Conservation (phyloP, 306 rosid genomes). For the Corylus heterophylla region DNA sequence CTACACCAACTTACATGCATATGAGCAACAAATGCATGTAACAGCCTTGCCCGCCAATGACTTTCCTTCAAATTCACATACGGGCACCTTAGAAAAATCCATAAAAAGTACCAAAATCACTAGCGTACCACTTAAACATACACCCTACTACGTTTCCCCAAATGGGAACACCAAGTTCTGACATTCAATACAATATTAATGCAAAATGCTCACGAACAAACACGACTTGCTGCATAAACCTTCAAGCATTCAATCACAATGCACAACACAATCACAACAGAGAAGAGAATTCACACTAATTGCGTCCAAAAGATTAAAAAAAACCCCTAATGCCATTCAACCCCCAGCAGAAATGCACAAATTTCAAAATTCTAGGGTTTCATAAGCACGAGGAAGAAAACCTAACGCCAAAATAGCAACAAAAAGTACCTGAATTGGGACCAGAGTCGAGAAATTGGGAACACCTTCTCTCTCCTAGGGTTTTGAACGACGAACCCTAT, state of each 20-base stretch:
- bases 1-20: slow-evolving; percentile 14
- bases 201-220: slow-evolving; percentile 30
- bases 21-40: slow-evolving; percentile 35
- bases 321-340: slow-evolving; percentile 54
- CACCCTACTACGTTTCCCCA: slow-evolving; percentile 36
- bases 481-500: slow-evolving; percentile 50
- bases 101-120: slow-evolving; percentile 33
- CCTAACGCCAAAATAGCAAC: slow-evolving; percentile 36
- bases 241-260: slow-evolving; percentile 54
- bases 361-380: slow-evolving; percentile 86
- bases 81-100: slow-evolving; percentile 15
- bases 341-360: slow-evolving; percentile 39
- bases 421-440: slow-evolving; percentile 57
- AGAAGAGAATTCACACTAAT: slow-evolving; percentile 24
- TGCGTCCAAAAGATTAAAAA: slow-evolving; percentile 27
- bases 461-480: slow-evolving; percentile 78
- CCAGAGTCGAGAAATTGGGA: neutral
- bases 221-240: slow-evolving; percentile 27
- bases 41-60: slow-evolving; percentile 52
- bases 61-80: slow-evolving; percentile 36
- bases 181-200: slow-evolving; percentile 38
- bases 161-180: slow-evolving; percentile 19
- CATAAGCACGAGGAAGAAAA: slow-evolving; percentile 24
- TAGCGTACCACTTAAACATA: slow-evolving; percentile 28
- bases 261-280: slow-evolving; percentile 45